Base-by-base conservation (phyloP, 2,329 filamentous ascomycete species). In the Arthrocladium fulminans region DNA sequence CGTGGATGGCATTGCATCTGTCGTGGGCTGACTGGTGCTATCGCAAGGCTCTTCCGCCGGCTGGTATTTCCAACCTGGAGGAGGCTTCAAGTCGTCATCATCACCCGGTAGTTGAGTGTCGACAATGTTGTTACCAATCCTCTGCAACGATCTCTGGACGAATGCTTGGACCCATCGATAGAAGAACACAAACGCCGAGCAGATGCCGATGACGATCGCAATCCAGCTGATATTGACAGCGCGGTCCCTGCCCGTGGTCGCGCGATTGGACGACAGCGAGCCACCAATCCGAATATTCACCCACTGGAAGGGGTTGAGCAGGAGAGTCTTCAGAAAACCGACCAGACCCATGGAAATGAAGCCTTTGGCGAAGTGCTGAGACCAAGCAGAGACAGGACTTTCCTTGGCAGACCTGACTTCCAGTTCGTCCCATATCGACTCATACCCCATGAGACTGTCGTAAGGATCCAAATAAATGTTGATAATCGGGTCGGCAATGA, bases 401-500 rank as follows among this genome's bases (percentile, higher is more conserved):
- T 45, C 49, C 6, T 48, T 44, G 9, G 45, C 43, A 7, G 49
- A 25, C 3, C 50, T 51, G 27, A 57, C 49, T 25, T 50, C 45
- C 24, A 56, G 46, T 5, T 53, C 47, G 24, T 53, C 47, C 56
- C 56, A 59, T 13, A 57, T 45, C 29, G 76, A 74, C 27, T 69
- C 64, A 43, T 55, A 35, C 6, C 56, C 54, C 4, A 55, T 44
- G 23, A 84, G 71, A 9, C 78, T 79, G 44, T 81, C 79, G 48
- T 80, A 67, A 0, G 88, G 88, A 61, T 95, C 88, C 47, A 90
- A 69, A 72, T 90, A 95, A 23, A 95, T 70, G 58, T 88, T 86
- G 64, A 97, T 83, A 51, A 97, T 87, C 1, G 89, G 89, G 65
- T 97, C 89, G 51, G 89, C 90, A 56, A 97, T 69, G 60, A 96